These are phyloP conservation scores for Nephelium lappaceum DNA, from an alignment of 345 rosid species.

Conservation along the genomic window DNA sequence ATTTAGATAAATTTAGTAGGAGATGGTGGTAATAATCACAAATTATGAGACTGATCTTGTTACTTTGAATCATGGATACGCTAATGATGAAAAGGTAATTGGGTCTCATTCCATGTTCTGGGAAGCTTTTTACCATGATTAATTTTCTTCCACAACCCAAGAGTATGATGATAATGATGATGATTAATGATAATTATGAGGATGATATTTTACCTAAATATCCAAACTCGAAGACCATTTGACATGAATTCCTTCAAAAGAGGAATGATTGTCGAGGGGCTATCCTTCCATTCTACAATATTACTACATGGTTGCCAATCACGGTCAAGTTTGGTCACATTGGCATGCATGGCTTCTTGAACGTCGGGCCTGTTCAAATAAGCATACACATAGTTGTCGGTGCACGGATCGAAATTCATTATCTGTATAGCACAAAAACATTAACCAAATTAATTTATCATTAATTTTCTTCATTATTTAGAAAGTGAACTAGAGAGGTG, in stretches of 20 bases:
- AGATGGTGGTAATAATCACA: not conserved
- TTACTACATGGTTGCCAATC: slow-evolving; percentile 81
- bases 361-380: slow-evolving; percentile 75
- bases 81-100: not conserved
- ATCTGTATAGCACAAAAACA: slow-evolving; percentile 33
- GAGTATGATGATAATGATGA: not conserved
- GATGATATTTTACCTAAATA: slow-evolving; percentile 50
- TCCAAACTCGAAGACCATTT: slow-evolving; percentile 64
- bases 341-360: slow-evolving; percentile 87
- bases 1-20: no score
- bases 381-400: slow-evolving; percentile 58
- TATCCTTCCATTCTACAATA: slow-evolving; percentile 60
- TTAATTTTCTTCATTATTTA: no score
- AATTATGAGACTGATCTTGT: not conserved
- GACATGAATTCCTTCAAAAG: slow-evolving; percentile 56
- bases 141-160: not conserved
- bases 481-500: no score
- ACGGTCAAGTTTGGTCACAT: slow-evolving; percentile 62
- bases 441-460: not conserved
- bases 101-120: not conserved
- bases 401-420: slow-evolving; percentile 65
- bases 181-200: not conserved
- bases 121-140: not conserved
- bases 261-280: slow-evolving; percentile 73
- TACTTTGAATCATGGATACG: not conserved